Base-by-base conservation (phyloP, 2,329 filamentous ascomycete genomes). In the Colletotrichum limetticola region DNA sequence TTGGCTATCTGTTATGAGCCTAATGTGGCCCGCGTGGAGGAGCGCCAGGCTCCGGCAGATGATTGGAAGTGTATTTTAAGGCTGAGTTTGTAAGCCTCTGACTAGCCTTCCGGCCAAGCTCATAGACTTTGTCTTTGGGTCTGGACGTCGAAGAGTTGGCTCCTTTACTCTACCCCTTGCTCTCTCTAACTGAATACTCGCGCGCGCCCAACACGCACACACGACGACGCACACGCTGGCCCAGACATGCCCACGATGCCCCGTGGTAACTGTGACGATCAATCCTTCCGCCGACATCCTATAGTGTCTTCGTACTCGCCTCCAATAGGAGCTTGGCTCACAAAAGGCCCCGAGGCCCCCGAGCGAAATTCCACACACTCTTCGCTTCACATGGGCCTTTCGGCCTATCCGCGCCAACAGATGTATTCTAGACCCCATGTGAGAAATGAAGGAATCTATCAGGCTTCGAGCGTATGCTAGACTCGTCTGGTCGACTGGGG, bases 21-120 rank as follows among this genome's bases (percentile, higher is more conserved):
- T 19, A 12, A 24, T 7, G 7, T 5, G 42, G 16, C 55, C 14
- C 32, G 28, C 52, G 32, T 30, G 22, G 37, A 55, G 11, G 30
- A 35, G 63, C 26, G 63, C 24, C 63, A 66, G 57, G 32, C 63
- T 66, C 35, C 49, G 30, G 9, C 22, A n/a, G 22, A 4, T 26
- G 24, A 57, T 65, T 65, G 60, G 61, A 35, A 64, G 28, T 55
- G 46, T 64, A 64, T 64, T 64, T 55, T 35, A 53, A 22, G n/a
- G 46, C 28, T 55, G 46, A 6, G 11, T 64, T 64, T 46, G 46
- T 55, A 64, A 64, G 61, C 61, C 22, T 22, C 12, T 30, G 46
- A 49, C 59, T 24, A n/a, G 16, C 14, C 35, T 46, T 24, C 16
- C 28, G 5, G 35, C n/a, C 4, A 3, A 46, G 12, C 35, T 46